Percentiles rank a stretch among this genome's conserved stretches.
Evolutionary conservation across 1,284 basidiomycete genomes (phyloP).

Genomic region (Farysia itapuensis): DNA sequence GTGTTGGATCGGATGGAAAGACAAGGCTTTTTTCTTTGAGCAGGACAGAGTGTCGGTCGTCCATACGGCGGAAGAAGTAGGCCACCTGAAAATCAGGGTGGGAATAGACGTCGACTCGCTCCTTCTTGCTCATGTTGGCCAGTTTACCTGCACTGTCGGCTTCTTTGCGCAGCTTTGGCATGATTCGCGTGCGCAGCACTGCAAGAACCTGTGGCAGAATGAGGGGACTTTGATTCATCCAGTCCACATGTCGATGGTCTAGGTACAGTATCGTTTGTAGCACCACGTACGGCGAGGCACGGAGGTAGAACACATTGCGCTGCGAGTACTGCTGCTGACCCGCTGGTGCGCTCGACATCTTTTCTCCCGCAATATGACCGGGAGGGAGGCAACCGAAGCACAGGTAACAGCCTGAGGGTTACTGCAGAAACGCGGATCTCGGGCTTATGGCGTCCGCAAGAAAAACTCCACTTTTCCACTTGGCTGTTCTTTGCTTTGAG

Average conservation of each 20-base stretch:
- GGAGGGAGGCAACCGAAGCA: too few species aligned
- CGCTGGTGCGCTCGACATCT: slow-evolving; percentile 7
- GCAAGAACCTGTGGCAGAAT: slow-evolving; percentile 48
- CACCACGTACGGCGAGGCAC: slow-evolving; percentile 58
- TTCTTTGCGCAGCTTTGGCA: slow-evolving; percentile 55
- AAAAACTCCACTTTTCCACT: too few species aligned
- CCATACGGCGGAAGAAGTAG: slow-evolving; percentile 60
- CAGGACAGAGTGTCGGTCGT: slow-evolving; percentile 59
- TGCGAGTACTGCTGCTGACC: slow-evolving; percentile 37
- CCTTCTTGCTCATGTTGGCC: slow-evolving; percentile 48
- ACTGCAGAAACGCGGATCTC: too few species aligned
- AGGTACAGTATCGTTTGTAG: slow-evolving; percentile 61
- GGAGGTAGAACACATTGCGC: slow-evolving; percentile 60
- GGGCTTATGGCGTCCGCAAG: too few species aligned
- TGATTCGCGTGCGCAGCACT: slow-evolving; percentile 54
- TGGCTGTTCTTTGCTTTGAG: too few species aligned
- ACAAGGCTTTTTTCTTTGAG: slow-evolving; percentile 42
- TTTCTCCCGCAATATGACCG: too few species aligned
- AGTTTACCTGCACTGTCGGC: slow-evolving; percentile 49
- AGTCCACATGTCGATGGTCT: slow-evolving; percentile 59
- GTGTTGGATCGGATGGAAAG: slow-evolving; percentile 21
- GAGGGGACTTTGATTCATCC: slow-evolving; percentile 57
- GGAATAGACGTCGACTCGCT: slow-evolving; percentile 59
- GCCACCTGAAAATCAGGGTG: slow-evolving; percentile 57
- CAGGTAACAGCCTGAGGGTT: too few species aligned